phyloP scores from a whole-genome alignment of 768 basidiomycete genomes.

The Suillus subalutaceus region DNA sequence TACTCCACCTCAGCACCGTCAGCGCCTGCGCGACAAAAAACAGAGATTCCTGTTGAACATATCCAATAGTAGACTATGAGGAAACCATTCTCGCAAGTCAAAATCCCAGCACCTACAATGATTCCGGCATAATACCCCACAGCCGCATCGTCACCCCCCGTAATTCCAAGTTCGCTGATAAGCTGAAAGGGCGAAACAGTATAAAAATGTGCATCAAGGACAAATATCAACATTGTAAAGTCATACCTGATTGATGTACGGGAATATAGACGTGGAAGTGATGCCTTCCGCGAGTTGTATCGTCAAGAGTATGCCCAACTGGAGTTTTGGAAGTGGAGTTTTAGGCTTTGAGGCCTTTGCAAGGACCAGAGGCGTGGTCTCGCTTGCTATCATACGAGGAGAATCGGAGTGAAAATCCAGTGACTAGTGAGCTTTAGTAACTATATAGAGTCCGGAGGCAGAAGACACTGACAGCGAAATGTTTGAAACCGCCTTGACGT shows the following conservation, averaged over 20 bases:
- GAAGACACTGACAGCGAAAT: neutral
- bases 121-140: conserved; percentile 72
- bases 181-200: conserved; percentile 41
- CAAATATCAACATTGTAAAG: too few species aligned
- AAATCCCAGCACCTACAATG: conserved; percentile 40
- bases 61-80: conserved; percentile 1
- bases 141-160: conserved; percentile 62
- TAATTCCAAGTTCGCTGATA: conserved; percentile 61
- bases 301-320: conserved; percentile 46
- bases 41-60: conserved; percentile 51
- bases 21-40: conserved; percentile 62
- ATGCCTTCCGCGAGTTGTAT: conserved; percentile 50
- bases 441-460: neutral
- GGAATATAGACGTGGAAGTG: conserved; percentile 47
- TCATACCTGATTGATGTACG: conserved; percentile 54
- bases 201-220: too few species aligned
- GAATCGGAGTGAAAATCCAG: neutral
- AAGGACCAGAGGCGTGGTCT: neutral
- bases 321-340: conserved; percentile 47
- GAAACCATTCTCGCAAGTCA: neutral
- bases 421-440: too few species aligned
- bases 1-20: conserved; percentile 66
- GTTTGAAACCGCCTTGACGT: too few species aligned
- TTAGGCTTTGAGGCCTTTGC: conserved; percentile 17
- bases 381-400: neutral